A percentile compares a stretch with the other conserved stretches of the same genome.
phyloP scores from a whole-genome alignment of 495 filamentous ascomycete species.

The Amniculicola lignicola region DNA sequence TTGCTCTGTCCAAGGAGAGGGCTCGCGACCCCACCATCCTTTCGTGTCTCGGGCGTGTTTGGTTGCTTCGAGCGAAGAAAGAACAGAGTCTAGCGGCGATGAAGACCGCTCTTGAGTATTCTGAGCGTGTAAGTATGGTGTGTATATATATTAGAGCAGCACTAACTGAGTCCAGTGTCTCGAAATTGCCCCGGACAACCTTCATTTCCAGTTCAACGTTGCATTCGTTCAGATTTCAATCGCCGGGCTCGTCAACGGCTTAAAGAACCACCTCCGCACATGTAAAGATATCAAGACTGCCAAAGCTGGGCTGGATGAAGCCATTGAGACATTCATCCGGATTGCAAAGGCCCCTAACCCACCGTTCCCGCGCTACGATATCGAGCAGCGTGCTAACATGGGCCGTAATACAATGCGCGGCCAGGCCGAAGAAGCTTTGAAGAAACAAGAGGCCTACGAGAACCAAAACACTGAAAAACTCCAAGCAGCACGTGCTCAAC shows the following conservation, averaged over 20 bases:
- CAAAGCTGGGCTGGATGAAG: slow-evolving; percentile 77
- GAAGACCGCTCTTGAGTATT: slow-evolving; percentile 82
- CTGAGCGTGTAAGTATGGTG: slow-evolving; percentile 56
- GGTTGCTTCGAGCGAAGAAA: slow-evolving; percentile 78
- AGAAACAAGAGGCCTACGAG: slow-evolving; percentile 86
- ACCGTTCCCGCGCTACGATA: slow-evolving; percentile 82
- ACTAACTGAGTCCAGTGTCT: slow-evolving; percentile 47
- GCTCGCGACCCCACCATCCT: slow-evolving; percentile 75
- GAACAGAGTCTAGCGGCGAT: slow-evolving; percentile 78
- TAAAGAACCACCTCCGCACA: slow-evolving; percentile 71
- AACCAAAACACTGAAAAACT: slow-evolving; percentile 85
- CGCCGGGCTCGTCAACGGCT: slow-evolving; percentile 70
- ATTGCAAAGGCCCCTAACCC: slow-evolving; percentile 79
- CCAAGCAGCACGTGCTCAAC: slow-evolving; percentile 65
- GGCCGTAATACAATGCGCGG: slow-evolving; percentile 86
- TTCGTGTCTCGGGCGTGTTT: slow-evolving; percentile 90
- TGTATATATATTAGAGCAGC: not conserved
- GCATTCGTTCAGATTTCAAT: slow-evolving; percentile 96
- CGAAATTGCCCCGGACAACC: slow-evolving; percentile 71
- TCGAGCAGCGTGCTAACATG: slow-evolving; percentile 96
- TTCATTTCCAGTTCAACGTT: slow-evolving; percentile 94
- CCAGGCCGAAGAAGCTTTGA: slow-evolving; percentile 79
- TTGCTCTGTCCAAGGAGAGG: slow-evolving; percentile 78
- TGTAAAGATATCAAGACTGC: slow-evolving; percentile 76
- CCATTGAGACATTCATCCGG: slow-evolving; percentile 75